phyloP scores from a whole-genome alignment of 202 grass and related monocot species.

The Panicum hallii region DNA sequence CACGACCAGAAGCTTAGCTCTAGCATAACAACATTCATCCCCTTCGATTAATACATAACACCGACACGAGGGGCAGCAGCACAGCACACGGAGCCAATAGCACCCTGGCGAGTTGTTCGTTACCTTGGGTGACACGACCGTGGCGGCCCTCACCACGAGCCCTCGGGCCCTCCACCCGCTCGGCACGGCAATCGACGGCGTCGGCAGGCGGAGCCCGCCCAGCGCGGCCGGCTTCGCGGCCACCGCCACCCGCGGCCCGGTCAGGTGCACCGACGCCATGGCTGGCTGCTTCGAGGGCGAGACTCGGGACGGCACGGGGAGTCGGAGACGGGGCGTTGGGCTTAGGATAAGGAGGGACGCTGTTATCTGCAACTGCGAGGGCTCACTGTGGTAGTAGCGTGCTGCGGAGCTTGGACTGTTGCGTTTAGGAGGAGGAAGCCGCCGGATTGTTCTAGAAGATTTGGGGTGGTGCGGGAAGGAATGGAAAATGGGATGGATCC shows the following conservation, averaged over 20 bases:
- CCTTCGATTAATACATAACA: background rate
- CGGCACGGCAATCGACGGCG: slow-evolving; percentile 29
- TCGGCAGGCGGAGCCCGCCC: slow-evolving; percentile 41
- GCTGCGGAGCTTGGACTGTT: background rate
- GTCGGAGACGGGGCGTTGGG: background rate
- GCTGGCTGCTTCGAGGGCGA: background rate
- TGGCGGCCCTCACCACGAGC: slow-evolving; percentile 72
- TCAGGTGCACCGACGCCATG: slow-evolving; percentile 72
- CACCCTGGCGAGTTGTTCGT: background rate
- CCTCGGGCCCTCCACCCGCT: slow-evolving; percentile 40
- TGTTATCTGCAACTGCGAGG: background rate
- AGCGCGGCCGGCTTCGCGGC: slow-evolving; percentile 44
- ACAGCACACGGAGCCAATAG: no score
- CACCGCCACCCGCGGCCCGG: slow-evolving; percentile 44
- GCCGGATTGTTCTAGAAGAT: slow-evolving; percentile 47
- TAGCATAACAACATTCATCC: background rate
- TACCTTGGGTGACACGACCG: slow-evolving; percentile 82
- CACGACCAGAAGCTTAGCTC: background rate
- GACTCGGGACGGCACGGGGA: no score
- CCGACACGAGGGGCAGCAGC: background rate
- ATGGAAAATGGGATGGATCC: background rate
- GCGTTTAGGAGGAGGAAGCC: background rate
- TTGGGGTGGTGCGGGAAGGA: background rate
- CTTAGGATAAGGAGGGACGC: slow-evolving; percentile 45
- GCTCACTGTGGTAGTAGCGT: background rate